Conservation (phyloP, 805 yeast species). For the Saccharomyces mikatae region DNA sequence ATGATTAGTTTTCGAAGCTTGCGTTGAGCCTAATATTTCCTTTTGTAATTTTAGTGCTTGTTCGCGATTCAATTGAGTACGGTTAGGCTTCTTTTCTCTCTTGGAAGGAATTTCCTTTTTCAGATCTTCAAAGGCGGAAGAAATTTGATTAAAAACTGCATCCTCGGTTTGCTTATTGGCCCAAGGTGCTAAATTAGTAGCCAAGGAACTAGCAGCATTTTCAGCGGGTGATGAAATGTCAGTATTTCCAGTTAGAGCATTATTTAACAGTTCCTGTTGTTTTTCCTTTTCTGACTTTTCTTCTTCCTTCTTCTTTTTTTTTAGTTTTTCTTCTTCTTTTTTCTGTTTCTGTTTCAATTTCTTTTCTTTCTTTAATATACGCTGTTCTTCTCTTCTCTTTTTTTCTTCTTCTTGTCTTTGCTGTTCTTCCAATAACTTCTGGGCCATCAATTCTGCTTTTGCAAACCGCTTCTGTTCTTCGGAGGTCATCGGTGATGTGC, state of each 20-base stretch:
- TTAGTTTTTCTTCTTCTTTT: constrained; percentile 4
- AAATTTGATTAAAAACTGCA: not conserved
- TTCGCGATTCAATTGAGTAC: not conserved
- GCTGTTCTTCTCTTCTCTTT: constrained; percentile 5
- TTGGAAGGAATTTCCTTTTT: not conserved
- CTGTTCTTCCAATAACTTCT: constrained; percentile 1
- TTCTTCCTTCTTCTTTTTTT: constrained; percentile 1
- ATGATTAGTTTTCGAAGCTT: not conserved
- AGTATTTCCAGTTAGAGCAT: not conserved
- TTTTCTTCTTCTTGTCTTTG: constrained; percentile 5
- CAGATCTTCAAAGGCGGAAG: not conserved
- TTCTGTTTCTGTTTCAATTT: constrained; percentile 9
- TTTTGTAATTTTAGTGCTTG: not conserved
- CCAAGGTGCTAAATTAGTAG: constrained; percentile 25
- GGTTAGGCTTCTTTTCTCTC: not conserved
- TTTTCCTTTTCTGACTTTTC: constrained; percentile 1
- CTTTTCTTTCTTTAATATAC: constrained; percentile 7
- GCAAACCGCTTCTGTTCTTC: not conserved
- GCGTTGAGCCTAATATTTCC: not conserved
- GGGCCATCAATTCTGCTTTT: not conserved
- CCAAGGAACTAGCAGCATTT: not conserved
- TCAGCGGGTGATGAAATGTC: not conserved
- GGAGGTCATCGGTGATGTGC: not conserved
- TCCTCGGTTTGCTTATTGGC: constrained; percentile 11
- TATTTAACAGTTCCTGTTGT: not conserved